phyloP scores from a whole-genome alignment of 2,329 filamentous ascomycete species.

The Orbilia brochopaga region DNA sequence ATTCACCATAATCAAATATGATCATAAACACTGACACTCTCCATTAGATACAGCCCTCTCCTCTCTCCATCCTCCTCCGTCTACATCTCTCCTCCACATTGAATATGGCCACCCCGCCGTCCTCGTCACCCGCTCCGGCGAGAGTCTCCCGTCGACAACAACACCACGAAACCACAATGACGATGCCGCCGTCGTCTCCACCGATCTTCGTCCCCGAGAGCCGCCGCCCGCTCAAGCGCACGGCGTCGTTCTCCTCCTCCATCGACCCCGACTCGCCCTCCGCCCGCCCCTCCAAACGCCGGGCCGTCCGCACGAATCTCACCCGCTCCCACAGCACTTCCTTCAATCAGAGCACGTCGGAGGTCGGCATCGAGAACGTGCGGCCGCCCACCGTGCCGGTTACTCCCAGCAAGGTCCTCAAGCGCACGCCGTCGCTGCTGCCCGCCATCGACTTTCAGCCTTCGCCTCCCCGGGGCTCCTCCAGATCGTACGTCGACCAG shows the following conservation, averaged over 20 bases:
- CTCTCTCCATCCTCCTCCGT: conserved; percentile 5
- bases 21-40: too few species aligned
- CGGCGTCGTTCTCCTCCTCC: conserved; percentile 32
- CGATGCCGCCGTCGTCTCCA: conserved; percentile 27
- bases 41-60: conserved; percentile 12
- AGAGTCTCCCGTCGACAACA: conserved; percentile 31
- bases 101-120: conserved; percentile 43
- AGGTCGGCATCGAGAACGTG: conserved; percentile 24
- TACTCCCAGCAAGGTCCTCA: conserved; percentile 59
- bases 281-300: conserved; percentile 31
- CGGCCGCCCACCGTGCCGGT: conserved; percentile 10
- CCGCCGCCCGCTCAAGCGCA: conserved; percentile 36
- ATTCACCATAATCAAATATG: too few species aligned
- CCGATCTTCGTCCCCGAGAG: conserved; percentile 33
- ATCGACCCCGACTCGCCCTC: conserved; percentile 45
- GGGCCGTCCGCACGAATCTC: conserved; percentile 25
- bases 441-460: conserved; percentile 73
- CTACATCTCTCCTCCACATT: neutral
- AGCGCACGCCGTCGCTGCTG: conserved; percentile 72
- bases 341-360: conserved; percentile 4
- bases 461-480: conserved; percentile 74
- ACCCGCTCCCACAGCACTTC: conserved; percentile 37
- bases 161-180: neutral
- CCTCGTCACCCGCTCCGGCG: conserved; percentile 34
- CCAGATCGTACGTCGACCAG: conserved; percentile 59